Base-by-base conservation (phyloP, 345 rosid genomes). In the Geranium brycei region DNA sequence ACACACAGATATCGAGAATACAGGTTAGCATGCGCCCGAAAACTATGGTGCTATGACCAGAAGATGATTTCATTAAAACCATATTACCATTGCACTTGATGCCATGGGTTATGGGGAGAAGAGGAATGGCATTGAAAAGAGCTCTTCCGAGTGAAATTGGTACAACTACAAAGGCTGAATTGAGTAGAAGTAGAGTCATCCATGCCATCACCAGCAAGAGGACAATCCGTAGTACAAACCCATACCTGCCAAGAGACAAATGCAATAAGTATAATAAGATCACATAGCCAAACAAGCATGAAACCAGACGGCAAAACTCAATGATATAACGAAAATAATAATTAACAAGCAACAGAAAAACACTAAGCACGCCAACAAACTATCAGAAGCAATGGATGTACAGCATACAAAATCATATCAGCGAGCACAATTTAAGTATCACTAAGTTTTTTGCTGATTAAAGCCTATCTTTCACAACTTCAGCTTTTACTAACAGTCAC, bases 31-130 rank as follows among this genome's bases (percentile, higher is more conserved):
- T 66, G 53, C 12, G 15, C 53, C 53, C 13, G 1, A 47, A 47
- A 47, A 47, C 11, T 7, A 47, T 6, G 15, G 0, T 47, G 15
- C 11, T 47, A 10, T 47, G 53, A 47, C 53, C 53, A 47, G 53
- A 47, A 31, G 51, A 35, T 13, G 60, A 63, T 51, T 31, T 64
- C 55, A 63, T 68, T 18, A 30, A 35, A 23, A 66, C 60, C 28
- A 60, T 2, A 68, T 66, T 86, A 93, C 99, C 99, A 55, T 93
- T 93, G 88, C 96, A 93, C 73, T 91, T 91, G 79, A 93, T 80
- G 73, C 97, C 99, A 66, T 91, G 99, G 67, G 99, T 91, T 78
- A 85, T 82, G 57, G 99, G 99, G 59, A 95, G 95, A 66, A 77
- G 82, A 68, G 99, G 99, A 74, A 95, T 85, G 69, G 86, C 82